Evolutionary conservation across 345 rosid genomes (phyloP).

Genomic region (Cardiospermum halicacabum): DNA sequence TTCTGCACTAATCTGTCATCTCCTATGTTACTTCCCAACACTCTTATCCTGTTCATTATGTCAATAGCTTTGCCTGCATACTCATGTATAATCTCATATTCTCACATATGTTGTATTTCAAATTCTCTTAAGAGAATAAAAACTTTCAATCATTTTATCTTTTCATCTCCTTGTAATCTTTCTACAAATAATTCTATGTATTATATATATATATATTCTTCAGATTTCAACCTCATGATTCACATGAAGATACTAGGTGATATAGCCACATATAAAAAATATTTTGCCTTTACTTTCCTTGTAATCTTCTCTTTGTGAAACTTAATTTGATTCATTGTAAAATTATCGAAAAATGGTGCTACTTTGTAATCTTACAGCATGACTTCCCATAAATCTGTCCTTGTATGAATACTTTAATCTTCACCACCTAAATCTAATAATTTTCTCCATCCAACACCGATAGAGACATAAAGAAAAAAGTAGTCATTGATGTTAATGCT

Average conservation of each 20-base stretch:
- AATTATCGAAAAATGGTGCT: no score
- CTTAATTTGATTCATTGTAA: no score
- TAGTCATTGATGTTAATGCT: no score
- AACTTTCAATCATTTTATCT: background rate
- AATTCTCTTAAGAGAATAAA: background rate
- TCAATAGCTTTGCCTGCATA: background rate
- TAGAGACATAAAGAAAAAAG: no score
- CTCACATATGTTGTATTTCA: background rate
- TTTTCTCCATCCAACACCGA: no score
- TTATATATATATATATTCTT: no score
- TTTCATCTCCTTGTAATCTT: constrained; percentile 6
- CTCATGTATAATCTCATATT: background rate
- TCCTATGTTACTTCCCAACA: background rate
- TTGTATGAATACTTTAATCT: no score
- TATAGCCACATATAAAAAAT: background rate
- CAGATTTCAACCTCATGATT: background rate
- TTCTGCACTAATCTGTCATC: background rate
- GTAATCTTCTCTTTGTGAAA: background rate
- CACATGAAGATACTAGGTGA: background rate
- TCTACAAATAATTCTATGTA: constrained; percentile 4
- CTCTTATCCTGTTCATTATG: background rate
- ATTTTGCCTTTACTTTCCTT: background rate
- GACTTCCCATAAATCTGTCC: no score
- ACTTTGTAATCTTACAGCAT: no score
- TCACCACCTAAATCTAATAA: no score